Percentiles rank a stretch among this genome's conserved stretches.
Evolutionary conservation across 768 basidiomycete genomes (phyloP).

Genomic region (Boletus vinaceobasis): DNA sequence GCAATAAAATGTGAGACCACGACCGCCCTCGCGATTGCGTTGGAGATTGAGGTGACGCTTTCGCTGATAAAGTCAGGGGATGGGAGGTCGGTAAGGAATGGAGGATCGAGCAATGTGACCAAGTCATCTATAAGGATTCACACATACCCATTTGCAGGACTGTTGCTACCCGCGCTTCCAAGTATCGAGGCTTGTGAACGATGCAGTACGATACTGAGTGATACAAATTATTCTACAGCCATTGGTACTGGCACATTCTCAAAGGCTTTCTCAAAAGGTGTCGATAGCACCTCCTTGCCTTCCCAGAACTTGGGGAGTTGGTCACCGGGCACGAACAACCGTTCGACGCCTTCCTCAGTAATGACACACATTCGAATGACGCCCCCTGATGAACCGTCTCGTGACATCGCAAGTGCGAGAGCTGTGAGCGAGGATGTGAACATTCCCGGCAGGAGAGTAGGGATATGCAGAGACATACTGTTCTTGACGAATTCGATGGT

Average conservation of each 20-base stretch:
- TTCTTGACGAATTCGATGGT: constrained; percentile 95
- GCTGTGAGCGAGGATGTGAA: constrained; percentile 45
- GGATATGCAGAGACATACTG: constrained; percentile 61
- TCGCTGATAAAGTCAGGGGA: constrained; percentile 6
- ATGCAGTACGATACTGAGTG: not conserved
- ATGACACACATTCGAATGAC: constrained; percentile 97
- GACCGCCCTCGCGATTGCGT: constrained; percentile 61
- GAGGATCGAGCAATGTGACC: constrained; percentile 14
- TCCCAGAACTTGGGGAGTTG: constrained; percentile 89
- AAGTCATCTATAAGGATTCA: constrained; percentile 2
- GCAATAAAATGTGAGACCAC: constrained; percentile 55
- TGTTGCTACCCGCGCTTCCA: not conserved
- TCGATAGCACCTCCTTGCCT: constrained; percentile 67
- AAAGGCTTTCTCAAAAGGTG: constrained; percentile 19
- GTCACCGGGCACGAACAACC: constrained; percentile 89
- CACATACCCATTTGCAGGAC: not conserved
- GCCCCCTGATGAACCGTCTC: constrained; percentile 97
- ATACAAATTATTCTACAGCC: constrained; percentile 40
- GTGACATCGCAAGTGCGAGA: constrained; percentile 90
- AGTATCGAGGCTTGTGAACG: not conserved
- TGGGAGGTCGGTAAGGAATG: constrained; percentile 39
- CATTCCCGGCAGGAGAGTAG: not conserved
- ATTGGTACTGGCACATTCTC: constrained; percentile 37
- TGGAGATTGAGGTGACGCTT: constrained; percentile 61
- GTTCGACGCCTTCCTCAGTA: constrained; percentile 86